These are phyloP conservation scores for Lepidium aucheri DNA, from an alignment of 345 rosid genomes.

Conservation along the genomic window DNA sequence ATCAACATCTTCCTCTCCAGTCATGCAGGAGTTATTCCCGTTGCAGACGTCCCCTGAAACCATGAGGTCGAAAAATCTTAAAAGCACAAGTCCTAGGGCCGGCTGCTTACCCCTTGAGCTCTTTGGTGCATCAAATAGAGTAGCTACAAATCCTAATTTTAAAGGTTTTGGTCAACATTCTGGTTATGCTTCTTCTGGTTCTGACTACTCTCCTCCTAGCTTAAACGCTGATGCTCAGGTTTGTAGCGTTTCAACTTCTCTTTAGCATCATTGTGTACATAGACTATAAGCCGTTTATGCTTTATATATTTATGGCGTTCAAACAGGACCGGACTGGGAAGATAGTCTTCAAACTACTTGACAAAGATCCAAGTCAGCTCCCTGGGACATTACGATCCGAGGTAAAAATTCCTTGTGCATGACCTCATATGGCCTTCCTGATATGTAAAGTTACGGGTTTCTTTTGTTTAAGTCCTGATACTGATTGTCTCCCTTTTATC, in stretches of 20 bases:
- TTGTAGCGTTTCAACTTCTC: not conserved
- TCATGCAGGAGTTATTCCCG: slow-evolving; percentile 68
- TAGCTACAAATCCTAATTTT: slow-evolving; percentile 33
- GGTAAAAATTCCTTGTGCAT: slow-evolving; percentile 30
- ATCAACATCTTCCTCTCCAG: slow-evolving; percentile 78
- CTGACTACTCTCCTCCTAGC: slow-evolving; percentile 81
- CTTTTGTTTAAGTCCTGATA: not conserved
- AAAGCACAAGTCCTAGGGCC: slow-evolving; percentile 35
- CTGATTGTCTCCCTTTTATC: slow-evolving; percentile 10
- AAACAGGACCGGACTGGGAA: slow-evolving; percentile 63
- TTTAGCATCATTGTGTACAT: not conserved
- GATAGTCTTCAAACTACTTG: slow-evolving; percentile 64
- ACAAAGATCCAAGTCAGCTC: slow-evolving; percentile 77
- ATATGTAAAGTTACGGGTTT: not conserved
- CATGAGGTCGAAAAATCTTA: slow-evolving; percentile 41
- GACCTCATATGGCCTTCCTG: not conserved
- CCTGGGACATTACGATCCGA: slow-evolving; percentile 58
- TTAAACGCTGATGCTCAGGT: slow-evolving; percentile 80
- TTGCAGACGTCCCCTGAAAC: slow-evolving; percentile 53
- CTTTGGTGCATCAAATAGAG: slow-evolving; percentile 48
- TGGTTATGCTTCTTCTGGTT: slow-evolving; percentile 86
- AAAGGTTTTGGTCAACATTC: slow-evolving; percentile 51
- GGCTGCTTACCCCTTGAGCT: slow-evolving; percentile 59
- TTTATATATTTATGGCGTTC: not conserved
- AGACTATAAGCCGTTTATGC: not conserved